These are phyloP conservation scores for Alternaria alternata DNA, from an alignment of 2,329 filamentous ascomycete species.

Conservation along the genomic window DNA sequence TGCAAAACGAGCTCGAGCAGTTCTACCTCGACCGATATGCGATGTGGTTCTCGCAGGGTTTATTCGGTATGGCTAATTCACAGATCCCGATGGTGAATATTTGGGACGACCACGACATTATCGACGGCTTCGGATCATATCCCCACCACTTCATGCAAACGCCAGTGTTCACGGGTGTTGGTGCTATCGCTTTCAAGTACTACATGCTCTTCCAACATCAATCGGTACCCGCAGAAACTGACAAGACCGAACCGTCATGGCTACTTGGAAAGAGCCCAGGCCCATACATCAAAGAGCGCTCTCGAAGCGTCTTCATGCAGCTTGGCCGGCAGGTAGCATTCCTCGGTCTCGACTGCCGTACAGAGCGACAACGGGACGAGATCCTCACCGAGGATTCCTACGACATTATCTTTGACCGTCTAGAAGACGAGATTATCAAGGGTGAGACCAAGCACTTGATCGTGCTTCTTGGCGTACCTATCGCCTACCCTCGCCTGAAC, in stretches of 20 bases:
- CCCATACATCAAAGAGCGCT: slow-evolving; percentile 87
- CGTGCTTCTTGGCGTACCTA: slow-evolving; percentile 79
- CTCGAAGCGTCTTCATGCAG: slow-evolving; percentile 84
- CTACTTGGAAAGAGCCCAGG: slow-evolving; percentile 79
- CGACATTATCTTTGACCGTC: slow-evolving; percentile 84
- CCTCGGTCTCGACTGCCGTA: slow-evolving; percentile 88
- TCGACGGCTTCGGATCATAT: slow-evolving; percentile 87
- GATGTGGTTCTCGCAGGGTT: slow-evolving; percentile 94
- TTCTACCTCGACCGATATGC: slow-evolving; percentile 91
- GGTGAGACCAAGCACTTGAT: slow-evolving; percentile 90
- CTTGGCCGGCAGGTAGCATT: slow-evolving; percentile 82
- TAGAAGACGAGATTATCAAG: slow-evolving; percentile 79
- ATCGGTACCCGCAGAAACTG: slow-evolving; percentile 80
- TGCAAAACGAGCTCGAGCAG: slow-evolving; percentile 86
- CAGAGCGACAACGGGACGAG: slow-evolving; percentile 84
- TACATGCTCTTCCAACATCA: slow-evolving; percentile 99
- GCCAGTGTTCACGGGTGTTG: slow-evolving; percentile 87
- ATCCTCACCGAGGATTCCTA: slow-evolving; percentile 83
- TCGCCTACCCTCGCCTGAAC: slow-evolving; percentile 57
- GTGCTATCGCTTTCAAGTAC: slow-evolving; percentile 95
- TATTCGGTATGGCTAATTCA: slow-evolving; percentile 90
- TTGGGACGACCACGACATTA: slow-evolving; percentile 84
- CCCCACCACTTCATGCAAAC: slow-evolving; percentile 90
- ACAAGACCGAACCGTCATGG: slow-evolving; percentile 90
- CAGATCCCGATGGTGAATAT: slow-evolving; percentile 99